A percentile compares a stretch with the other conserved stretches of the same genome.
Conservation (phyloP, 176 grass and related monocot genomes). For the Ampelocalamus luodianensis region DNA sequence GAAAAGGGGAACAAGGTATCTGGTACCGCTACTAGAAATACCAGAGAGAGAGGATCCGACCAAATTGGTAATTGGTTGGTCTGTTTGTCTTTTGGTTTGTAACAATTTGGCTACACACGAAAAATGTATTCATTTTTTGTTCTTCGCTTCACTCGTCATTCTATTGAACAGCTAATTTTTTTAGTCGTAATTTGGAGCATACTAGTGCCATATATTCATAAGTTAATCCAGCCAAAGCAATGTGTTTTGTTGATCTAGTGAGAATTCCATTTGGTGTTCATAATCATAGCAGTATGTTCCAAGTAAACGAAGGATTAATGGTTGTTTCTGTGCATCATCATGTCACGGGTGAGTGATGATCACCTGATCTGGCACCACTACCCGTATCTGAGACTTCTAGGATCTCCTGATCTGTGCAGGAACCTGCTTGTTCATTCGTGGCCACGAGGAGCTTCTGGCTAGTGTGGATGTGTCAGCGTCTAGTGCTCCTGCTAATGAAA, state of each 20-base stretch:
- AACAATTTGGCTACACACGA: slow-evolving; percentile 9
- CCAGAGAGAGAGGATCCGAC: neutral
- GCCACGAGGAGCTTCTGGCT: neutral
- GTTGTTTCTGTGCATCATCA: neutral
- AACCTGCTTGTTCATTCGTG: neutral
- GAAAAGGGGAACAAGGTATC: neutral
- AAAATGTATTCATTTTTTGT: slow-evolving; percentile 2
- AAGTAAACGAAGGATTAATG: neutral
- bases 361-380: too few relatives aligned
- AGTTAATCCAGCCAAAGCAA: neutral
- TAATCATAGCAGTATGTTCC: too few relatives aligned
- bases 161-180: neutral
- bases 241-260: neutral
- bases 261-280: neutral
- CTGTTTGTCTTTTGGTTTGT: slow-evolving; percentile 29
- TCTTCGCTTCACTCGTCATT: neutral
- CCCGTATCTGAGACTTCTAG: neutral
- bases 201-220: neutral
- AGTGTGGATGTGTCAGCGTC: neutral
- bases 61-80: slow-evolving; percentile 6
- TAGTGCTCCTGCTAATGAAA: neutral
- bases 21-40: neutral
- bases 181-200: neutral
- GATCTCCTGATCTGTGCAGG: neutral
- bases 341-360: too few relatives aligned